These are phyloP conservation scores for Penicillium flavigenum DNA, from an alignment of 495 filamentous ascomycete species.

Conservation along the genomic window DNA sequence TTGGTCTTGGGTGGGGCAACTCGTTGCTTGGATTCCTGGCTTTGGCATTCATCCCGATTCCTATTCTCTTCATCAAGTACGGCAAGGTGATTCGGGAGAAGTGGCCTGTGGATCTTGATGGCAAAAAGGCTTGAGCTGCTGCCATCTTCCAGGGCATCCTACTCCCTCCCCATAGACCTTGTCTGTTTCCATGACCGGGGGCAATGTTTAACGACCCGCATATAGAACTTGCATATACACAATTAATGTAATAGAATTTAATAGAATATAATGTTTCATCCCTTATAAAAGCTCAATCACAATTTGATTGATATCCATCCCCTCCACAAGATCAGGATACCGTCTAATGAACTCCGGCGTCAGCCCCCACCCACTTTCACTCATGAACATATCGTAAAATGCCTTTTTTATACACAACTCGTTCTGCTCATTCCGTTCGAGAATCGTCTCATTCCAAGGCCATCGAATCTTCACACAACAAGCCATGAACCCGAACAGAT, in stretches of 20 bases:
- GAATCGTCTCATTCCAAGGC: conserved; percentile 31
- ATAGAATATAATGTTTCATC: background rate
- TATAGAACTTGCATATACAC: background rate
- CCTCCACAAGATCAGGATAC: conserved; percentile 24
- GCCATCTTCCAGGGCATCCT: background rate
- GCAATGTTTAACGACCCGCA: background rate
- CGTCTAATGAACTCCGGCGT: conserved; percentile 32
- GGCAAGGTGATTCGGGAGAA: conserved; percentile 22
- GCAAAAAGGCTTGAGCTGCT: background rate
- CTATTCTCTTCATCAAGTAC: conserved; percentile 25
- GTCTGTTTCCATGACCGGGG: background rate
- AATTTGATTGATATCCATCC: conserved; percentile 24
- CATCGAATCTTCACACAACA: conserved; percentile 34
- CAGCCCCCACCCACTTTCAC: conserved; percentile 29
- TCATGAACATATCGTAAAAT: conserved; percentile 29
- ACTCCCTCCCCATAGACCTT: background rate
- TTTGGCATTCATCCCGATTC: conserved; percentile 40
- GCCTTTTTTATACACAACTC: conserved; percentile 21
- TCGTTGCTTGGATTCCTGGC: conserved; percentile 58
- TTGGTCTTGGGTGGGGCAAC: conserved; percentile 64
- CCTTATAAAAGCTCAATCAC: conserved; percentile 18
- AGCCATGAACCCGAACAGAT: conserved; percentile 26
- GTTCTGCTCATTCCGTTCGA: conserved; percentile 28
- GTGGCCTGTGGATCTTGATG: conserved; percentile 13
- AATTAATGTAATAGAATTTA: background rate